Base-by-base conservation (phyloP, 2,329 filamentous ascomycete species). In the Fusarium torreyae region DNA sequence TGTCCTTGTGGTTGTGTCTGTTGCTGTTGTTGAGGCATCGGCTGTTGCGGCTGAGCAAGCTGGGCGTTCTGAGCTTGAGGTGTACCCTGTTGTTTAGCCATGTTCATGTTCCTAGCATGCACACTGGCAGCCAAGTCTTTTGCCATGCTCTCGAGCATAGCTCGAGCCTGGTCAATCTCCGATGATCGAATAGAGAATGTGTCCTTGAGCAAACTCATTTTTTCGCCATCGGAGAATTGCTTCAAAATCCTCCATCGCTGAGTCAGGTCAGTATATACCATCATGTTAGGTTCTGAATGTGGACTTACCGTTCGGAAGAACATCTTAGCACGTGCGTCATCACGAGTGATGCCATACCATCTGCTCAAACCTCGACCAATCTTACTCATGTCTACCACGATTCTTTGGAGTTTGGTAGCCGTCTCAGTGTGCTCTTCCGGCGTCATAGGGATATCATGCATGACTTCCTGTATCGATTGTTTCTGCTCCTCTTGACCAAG, bases 251-350 rank as follows among this genome's bases (percentile, higher is more conserved):
- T 86, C 28, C 82, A 77, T 62, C 87, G 85, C 87, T 90, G 71
- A 10, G 40, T 34, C 5, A 60, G 39, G 74, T 85, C 76, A 85
- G 80, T 65, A 49, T 4, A 36, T 26, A 42, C 33, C 18, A 36
- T 59, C 11, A 8, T 7, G 10, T 31, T 18, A 10, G 39, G 13
- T 22, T 24, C 20, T 20, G 15, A 15, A 36, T 39, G 13, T 33
- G 20, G 13, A 81, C 85, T 81, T 79, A 88, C 86, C 65, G 80
- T 81, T 70, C 81, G 82, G 78, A 88, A 87, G 66, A 87, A 88
- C 77, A 82, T 80, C 67, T 79, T 83, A 6, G 85, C 83, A 38
- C 85, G 82, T 13, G 69, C 72, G 55, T 88, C 86, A 58, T 88
- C 85, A 17, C 78, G 79, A 1, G 83, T 84, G 20, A 83, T 71